Percentiles rank a stretch among this genome's conserved stretches.
Evolutionary conservation across 768 basidiomycete species (phyloP).

Genomic region (Coprinopsis marcescibilis): DNA sequence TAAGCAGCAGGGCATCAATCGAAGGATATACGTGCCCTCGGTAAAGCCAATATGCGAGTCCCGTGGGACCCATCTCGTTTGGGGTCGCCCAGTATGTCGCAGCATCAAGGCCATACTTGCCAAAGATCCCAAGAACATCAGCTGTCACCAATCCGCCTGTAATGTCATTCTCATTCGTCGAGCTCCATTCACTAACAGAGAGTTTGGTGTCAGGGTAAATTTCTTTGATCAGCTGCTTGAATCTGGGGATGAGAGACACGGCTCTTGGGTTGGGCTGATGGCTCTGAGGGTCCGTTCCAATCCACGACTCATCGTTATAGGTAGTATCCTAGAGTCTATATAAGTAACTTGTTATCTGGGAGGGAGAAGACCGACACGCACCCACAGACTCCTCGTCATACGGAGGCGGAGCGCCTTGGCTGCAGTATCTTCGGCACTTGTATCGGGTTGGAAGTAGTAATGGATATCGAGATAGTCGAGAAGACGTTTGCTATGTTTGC

Average conservation of each 20-base stretch:
- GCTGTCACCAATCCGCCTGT: conserved; percentile 48
- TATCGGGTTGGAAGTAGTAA: conserved; percentile 49
- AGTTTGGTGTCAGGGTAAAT: conserved; percentile 53
- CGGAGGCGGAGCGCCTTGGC: conserved; percentile 46
- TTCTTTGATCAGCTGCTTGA: conserved; percentile 40
- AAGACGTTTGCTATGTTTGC: conserved; percentile 32
- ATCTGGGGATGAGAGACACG: conserved; percentile 44
- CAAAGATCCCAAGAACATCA: conserved; percentile 49
- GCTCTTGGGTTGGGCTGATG: conserved; percentile 40
- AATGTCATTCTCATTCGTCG: conserved; percentile 42
- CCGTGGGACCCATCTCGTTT: conserved; percentile 41
- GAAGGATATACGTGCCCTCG: conserved; percentile 33
- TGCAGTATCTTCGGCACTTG: conserved; percentile 45
- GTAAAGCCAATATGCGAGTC: conserved; percentile 51
- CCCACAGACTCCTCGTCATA: conserved; percentile 48
- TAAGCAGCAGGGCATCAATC: neutral
- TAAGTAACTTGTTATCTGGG: neutral
- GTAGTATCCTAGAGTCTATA: conserved; percentile 32
- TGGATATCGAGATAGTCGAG: conserved; percentile 55
- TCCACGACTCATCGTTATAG: conserved; percentile 53
- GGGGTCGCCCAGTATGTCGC: conserved; percentile 51
- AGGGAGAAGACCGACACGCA: conserved; percentile 13
- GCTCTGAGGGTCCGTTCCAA: conserved; percentile 37
- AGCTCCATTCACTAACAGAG: conserved; percentile 49
- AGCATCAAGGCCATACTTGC: conserved; percentile 40